A percentile compares a stretch with the other conserved stretches of the same genome.
phyloP scores from a whole-genome alignment of 2,329 filamentous ascomycete species.

The Aspergillus aculeatinus region DNA sequence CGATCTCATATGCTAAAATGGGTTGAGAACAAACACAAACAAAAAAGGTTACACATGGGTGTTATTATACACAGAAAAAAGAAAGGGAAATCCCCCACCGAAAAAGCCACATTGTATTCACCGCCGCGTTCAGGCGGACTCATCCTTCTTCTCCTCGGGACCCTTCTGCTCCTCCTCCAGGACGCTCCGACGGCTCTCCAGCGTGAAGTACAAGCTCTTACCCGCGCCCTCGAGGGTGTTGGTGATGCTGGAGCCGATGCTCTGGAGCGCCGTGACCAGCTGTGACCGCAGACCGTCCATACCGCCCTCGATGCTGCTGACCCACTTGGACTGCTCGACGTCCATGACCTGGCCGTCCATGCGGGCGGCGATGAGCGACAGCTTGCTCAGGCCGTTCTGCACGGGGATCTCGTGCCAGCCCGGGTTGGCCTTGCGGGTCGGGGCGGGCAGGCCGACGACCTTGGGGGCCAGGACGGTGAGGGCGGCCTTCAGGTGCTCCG shows the following conservation, averaged over 20 bases:
- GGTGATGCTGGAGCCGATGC: conserved; percentile 74
- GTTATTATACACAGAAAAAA: conserved; percentile 38
- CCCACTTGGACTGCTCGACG: conserved; percentile 66
- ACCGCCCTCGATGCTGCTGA: conserved; percentile 76
- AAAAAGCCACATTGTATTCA: neutral
- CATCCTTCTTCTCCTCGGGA: conserved; percentile 34
- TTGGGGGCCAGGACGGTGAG: conserved; percentile 75
- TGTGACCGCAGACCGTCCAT: conserved; percentile 77
- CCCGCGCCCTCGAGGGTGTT: conserved; percentile 74
- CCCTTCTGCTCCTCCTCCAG: conserved; percentile 68
- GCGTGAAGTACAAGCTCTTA: conserved; percentile 80
- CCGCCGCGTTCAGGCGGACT: conserved; percentile 26
- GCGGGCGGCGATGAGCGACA: conserved; percentile 81
- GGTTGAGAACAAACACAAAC: conserved; percentile 4
- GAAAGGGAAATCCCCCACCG: neutral
- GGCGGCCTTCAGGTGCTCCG: conserved; percentile 77
- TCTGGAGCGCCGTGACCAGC: conserved; percentile 77
- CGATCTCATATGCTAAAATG: conserved; percentile 18
- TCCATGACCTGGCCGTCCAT: conserved; percentile 86
- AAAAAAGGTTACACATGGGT: conserved; percentile 24
- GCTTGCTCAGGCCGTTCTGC: conserved; percentile 79
- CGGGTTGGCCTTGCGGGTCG: conserved; percentile 71
- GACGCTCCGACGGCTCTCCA: conserved; percentile 78
- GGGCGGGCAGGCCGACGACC: conserved; percentile 71
- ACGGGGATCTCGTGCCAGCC: conserved; percentile 77